These are phyloP conservation scores for Ogataea neopini DNA, from an alignment of 805 yeast genomes.

Conservation along the genomic window DNA sequence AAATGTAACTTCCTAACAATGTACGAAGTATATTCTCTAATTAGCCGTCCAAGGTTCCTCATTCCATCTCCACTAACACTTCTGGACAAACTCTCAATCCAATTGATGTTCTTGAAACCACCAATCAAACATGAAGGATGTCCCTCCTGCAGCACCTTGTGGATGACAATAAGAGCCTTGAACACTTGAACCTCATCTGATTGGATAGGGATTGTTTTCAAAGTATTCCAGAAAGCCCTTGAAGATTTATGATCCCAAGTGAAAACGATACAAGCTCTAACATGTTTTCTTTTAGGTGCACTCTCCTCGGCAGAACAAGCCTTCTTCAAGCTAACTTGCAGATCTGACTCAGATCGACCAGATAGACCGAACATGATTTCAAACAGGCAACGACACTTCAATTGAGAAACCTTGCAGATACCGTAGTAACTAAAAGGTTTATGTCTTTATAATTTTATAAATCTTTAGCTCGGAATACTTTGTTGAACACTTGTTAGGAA, in stretches of 20 bases:
- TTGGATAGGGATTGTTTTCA: slow-evolving; percentile 78
- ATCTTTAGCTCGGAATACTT: no score
- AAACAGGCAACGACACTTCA: background rate
- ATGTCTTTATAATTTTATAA: no score
- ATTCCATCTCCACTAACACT: slow-evolving; percentile 45
- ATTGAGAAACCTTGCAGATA: background rate
- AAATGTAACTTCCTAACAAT: slow-evolving; percentile 74
- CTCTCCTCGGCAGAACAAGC: slow-evolving; percentile 85
- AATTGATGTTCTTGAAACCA: slow-evolving; percentile 74
- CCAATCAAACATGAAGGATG: slow-evolving; percentile 82
- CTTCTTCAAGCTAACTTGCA: slow-evolving; percentile 61
- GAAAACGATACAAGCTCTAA: slow-evolving; percentile 90
- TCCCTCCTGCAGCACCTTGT: slow-evolving; percentile 97
- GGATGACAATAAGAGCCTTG: slow-evolving; percentile 82
- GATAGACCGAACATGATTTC: slow-evolving; percentile 24
- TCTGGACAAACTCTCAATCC: slow-evolving; percentile 73
- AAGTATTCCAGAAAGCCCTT: slow-evolving; percentile 78
- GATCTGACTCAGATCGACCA: slow-evolving; percentile 39
- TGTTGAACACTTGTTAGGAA: background rate
- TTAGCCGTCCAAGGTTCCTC: slow-evolving; percentile 66
- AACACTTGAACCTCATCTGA: slow-evolving; percentile 81
- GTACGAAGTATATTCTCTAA: slow-evolving; percentile 72
- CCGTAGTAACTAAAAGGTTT: background rate
- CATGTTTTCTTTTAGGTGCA: slow-evolving; percentile 96
- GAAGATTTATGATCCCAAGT: slow-evolving; percentile 95